These are phyloP conservation scores for Fusarium pininemorale DNA, from an alignment of 2,329 filamentous ascomycete species.

Conservation along the genomic window DNA sequence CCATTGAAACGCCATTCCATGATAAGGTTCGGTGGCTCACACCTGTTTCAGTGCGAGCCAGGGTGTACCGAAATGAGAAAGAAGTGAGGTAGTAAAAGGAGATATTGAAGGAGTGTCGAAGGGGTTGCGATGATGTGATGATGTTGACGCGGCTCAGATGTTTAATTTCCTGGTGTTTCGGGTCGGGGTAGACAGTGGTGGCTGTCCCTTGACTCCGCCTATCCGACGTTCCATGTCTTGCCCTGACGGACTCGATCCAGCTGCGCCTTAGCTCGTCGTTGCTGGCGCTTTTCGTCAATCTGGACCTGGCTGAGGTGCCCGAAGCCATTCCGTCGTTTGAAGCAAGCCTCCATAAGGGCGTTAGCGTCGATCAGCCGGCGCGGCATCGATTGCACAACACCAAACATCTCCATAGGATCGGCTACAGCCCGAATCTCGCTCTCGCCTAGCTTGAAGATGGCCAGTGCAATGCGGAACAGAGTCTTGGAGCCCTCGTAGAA, in stretches of 20 bases:
- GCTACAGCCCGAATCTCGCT: constrained; percentile 78
- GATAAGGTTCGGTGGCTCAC: constrained; percentile 32
- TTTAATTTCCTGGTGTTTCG: constrained; percentile 16
- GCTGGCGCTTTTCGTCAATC: constrained; percentile 78
- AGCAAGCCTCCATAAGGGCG: constrained; percentile 81
- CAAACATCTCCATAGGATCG: constrained; percentile 96
- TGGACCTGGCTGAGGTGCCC: constrained; percentile 82
- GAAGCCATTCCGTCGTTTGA: constrained; percentile 81
- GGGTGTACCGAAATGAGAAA: constrained; percentile 26
- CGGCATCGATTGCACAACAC: constrained; percentile 89
- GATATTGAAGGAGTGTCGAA: constrained; percentile 21
- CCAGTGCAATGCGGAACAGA: constrained; percentile 88
- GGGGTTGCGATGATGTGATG: not conserved
- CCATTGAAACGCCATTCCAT: constrained; percentile 43
- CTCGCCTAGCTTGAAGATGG: constrained; percentile 91
- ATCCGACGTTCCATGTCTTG: constrained; percentile 45
- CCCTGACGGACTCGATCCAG: constrained; percentile 49
- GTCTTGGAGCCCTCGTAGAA: constrained; percentile 97
- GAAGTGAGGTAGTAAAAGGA: constrained; percentile 3
- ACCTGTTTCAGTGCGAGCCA: constrained; percentile 17
- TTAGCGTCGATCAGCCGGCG: constrained; percentile 85
- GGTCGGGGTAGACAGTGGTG: constrained; percentile 41
- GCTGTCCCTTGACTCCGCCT: constrained; percentile 43
- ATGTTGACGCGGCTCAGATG: not conserved
- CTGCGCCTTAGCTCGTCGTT: constrained; percentile 67